A percentile compares a stretch with the other conserved stretches of the same genome.
Evolutionary conservation across 1,284 basidiomycete species (phyloP).

Genomic region (Volvariella volvacea): DNA sequence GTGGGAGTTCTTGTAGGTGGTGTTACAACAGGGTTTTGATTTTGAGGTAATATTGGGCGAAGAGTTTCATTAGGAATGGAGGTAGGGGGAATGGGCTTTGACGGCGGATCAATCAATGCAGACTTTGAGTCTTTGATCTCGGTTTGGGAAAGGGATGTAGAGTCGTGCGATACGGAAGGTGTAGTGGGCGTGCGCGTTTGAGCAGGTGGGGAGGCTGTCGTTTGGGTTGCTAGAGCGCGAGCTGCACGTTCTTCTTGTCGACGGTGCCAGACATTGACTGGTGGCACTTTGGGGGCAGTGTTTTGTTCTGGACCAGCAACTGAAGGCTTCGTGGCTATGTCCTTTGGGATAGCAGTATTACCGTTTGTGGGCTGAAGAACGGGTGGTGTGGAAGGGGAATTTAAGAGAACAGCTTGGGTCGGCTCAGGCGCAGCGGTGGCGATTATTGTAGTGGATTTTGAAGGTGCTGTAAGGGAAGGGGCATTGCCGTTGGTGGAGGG

Average conservation of each 20-base stretch:
- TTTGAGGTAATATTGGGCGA: conserved; percentile 6
- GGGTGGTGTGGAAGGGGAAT: neutral
- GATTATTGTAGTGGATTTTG: neutral
- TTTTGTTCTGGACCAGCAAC: neutral
- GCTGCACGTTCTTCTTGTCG: conserved; percentile 42
- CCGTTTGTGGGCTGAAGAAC: conserved; percentile 5
- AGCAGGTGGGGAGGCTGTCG: no score
- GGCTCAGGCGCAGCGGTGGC: neutral
- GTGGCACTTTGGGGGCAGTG: conserved; percentile 17
- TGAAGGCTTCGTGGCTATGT: conserved; percentile 3
- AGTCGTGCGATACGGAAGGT: no score
- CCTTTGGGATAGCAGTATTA: neutral
- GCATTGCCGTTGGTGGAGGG: neutral
- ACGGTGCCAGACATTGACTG: conserved; percentile 42
- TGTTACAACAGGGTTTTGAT: conserved; percentile 37
- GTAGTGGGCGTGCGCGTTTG: no score
- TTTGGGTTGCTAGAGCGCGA: conserved; percentile 11
- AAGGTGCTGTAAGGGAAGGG: neutral
- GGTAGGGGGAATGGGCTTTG: conserved; percentile 1
- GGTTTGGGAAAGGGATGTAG: no score
- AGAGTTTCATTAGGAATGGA: conserved; percentile 6
- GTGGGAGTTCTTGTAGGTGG: conserved; percentile 28
- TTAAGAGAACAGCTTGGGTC: neutral
- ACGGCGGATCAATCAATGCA: no score
- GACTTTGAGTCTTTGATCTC: no score